Evolutionary conservation across 768 basidiomycete genomes (phyloP).

Genomic region (Mycena filopes): DNA sequence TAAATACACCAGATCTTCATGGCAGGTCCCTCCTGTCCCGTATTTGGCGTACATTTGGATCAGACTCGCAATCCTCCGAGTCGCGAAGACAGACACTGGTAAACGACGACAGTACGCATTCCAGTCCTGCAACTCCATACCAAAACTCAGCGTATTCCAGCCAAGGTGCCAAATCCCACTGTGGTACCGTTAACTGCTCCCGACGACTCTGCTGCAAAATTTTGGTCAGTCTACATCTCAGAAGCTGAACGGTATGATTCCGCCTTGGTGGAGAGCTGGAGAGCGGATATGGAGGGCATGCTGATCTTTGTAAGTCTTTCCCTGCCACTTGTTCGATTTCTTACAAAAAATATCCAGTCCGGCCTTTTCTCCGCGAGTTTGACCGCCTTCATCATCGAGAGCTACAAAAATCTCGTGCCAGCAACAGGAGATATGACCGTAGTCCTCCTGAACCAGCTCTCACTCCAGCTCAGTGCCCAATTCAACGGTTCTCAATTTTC

Average conservation of each 20-base stretch:
- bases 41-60: too few relatives aligned
- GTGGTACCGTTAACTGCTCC: too few relatives aligned
- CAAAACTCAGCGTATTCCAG: too few relatives aligned
- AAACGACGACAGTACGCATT: too few relatives aligned
- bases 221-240: constrained; percentile 36
- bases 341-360: constrained; percentile 20
- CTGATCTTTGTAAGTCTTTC: constrained; percentile 34
- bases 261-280: constrained; percentile 33
- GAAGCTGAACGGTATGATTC: constrained; percentile 36
- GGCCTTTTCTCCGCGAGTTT: constrained; percentile 38
- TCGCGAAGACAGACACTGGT: too few relatives aligned
- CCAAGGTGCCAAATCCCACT: too few relatives aligned
- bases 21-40: too few relatives aligned
- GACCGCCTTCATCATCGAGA: constrained; percentile 39
- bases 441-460: constrained; percentile 26
- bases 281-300: constrained; percentile 34
- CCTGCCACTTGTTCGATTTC: neutral
- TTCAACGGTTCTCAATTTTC: constrained; percentile 22
- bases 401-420: constrained; percentile 31
- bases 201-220: constrained; percentile 24
- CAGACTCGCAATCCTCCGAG: too few relatives aligned
- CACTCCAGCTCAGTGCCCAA: constrained; percentile 26
- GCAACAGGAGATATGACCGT: constrained; percentile 17
- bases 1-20: too few relatives aligned
- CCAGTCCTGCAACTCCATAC: too few relatives aligned